phyloP scores from a whole-genome alignment of 768 basidiomycete species.

The Boletus rufocinnamomeus region DNA sequence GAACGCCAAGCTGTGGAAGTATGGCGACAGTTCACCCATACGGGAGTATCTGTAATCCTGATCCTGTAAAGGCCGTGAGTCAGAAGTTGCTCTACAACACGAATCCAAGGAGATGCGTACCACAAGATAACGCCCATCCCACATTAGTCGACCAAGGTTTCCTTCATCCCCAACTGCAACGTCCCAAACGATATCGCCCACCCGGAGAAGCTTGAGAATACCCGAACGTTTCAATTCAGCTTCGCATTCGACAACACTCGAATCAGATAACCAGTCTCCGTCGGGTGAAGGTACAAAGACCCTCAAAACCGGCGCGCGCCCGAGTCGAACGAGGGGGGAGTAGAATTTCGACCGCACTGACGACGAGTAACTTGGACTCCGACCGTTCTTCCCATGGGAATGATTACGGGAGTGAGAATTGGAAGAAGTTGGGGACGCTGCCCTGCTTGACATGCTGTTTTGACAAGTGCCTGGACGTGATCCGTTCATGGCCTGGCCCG shows the following conservation, averaged over 20 bases:
- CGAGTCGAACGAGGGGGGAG: slow-evolving; percentile 69
- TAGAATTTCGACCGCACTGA: slow-evolving; percentile 43
- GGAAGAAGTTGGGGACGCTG: slow-evolving; percentile 60
- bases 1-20: slow-evolving; percentile 78
- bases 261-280: slow-evolving; percentile 84
- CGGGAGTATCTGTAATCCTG: slow-evolving; percentile 80
- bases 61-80: slow-evolving; percentile 52
- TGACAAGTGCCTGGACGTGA: slow-evolving; percentile 33
- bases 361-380: slow-evolving; percentile 25
- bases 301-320: slow-evolving; percentile 74
- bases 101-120: slow-evolving; percentile 46
- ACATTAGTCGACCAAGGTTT: slow-evolving; percentile 78
- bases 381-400: slow-evolving; percentile 37
- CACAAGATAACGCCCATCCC: slow-evolving; percentile 88
- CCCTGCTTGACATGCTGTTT: slow-evolving; percentile 55
- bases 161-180: slow-evolving; percentile 84
- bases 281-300: slow-evolving; percentile 87
- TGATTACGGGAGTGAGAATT: slow-evolving; percentile 40
- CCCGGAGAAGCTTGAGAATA: slow-evolving; percentile 58
- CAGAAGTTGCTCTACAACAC: neutral
- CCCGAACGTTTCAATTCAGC: slow-evolving; percentile 61
- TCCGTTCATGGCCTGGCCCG: neutral
- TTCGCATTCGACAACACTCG: slow-evolving; percentile 80
- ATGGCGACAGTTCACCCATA: slow-evolving; percentile 76
- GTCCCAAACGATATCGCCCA: slow-evolving; percentile 88